Conservation (phyloP, 331 rosid species). For the Prunus yedoensis region DNA sequence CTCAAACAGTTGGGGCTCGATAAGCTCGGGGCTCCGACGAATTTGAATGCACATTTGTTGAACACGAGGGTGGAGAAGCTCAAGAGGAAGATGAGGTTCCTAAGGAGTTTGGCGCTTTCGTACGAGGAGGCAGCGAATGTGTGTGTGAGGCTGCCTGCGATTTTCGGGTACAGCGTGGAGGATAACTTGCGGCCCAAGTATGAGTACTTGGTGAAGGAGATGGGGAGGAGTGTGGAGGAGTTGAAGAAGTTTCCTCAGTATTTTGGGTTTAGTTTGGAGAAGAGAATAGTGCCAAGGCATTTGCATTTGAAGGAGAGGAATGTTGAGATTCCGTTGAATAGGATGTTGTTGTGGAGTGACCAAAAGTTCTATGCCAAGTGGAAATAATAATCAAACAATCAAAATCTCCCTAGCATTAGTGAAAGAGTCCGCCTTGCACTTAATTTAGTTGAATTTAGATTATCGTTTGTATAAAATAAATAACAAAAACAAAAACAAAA, state of each 20-base stretch:
- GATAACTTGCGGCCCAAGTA: constrained; percentile 57
- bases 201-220: constrained; percentile 57
- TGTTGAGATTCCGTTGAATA: constrained; percentile 55
- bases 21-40: constrained; percentile 41
- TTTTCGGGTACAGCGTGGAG: constrained; percentile 69
- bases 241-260: constrained; percentile 69
- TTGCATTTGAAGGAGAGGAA: constrained; percentile 64
- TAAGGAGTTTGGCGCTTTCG: constrained; percentile 48
- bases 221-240: constrained; percentile 71
- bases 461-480: too few species aligned
- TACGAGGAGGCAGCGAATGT: constrained; percentile 43
- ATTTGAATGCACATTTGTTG: constrained; percentile 58
- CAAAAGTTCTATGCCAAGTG: constrained; percentile 57
- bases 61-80: constrained; percentile 71
- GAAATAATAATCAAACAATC: constrained; percentile 32
- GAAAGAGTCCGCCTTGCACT: too few species aligned
- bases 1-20: constrained; percentile 51
- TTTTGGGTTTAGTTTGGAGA: constrained; percentile 74
- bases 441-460: too few species aligned
- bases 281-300: constrained; percentile 64
- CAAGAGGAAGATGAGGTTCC: constrained; percentile 40
- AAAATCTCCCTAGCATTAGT: too few species aligned
- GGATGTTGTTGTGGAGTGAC: constrained; percentile 69
- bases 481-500: too few species aligned
- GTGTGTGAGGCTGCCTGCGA: constrained; percentile 67